phyloP scores from a whole-genome alignment of 805 yeast species.

The Starmerella kuoi region DNA sequence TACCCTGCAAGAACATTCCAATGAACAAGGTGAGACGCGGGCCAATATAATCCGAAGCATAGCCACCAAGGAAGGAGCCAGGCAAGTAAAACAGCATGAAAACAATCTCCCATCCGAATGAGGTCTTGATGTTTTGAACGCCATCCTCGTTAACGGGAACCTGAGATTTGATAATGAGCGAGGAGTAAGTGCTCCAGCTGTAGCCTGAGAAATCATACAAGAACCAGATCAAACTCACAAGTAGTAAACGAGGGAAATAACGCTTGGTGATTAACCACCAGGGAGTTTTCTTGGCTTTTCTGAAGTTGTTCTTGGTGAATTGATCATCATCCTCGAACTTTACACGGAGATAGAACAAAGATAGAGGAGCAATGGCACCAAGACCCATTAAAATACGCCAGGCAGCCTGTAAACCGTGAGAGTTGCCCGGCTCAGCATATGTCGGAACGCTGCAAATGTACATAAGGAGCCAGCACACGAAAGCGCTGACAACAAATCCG shows the following conservation, averaged over 20 bases:
- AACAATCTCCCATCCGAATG: slow-evolving; percentile 88
- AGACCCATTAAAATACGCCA: slow-evolving; percentile 88
- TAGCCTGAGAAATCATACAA: slow-evolving; percentile 79
- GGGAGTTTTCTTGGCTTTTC: slow-evolving; percentile 39
- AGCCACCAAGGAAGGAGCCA: slow-evolving; percentile 81
- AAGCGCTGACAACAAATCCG: slow-evolving; percentile 73
- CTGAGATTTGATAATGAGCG: slow-evolving; percentile 54
- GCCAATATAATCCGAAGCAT: slow-evolving; percentile 76
- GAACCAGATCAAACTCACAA: slow-evolving; percentile 78
- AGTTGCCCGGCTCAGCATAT: slow-evolving; percentile 21
- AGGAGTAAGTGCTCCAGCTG: slow-evolving; percentile 76
- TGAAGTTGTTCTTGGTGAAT: slow-evolving; percentile 59
- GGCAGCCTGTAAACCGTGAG: slow-evolving; percentile 58
- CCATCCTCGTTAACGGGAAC: slow-evolving; percentile 35
- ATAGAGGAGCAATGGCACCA: slow-evolving; percentile 78
- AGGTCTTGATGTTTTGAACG: slow-evolving; percentile 42
- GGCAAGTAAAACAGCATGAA: slow-evolving; percentile 81
- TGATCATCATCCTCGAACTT: slow-evolving; percentile 62
- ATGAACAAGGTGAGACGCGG: slow-evolving; percentile 64
- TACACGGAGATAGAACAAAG: slow-evolving; percentile 65
- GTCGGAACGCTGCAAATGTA: slow-evolving; percentile 55
- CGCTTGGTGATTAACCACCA: slow-evolving; percentile 57
- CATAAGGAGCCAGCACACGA: slow-evolving; percentile 73
- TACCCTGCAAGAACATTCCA: slow-evolving; percentile 64
- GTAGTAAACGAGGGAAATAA: slow-evolving; percentile 66